Percentiles rank a stretch among this genome's conserved stretches.
These are phyloP conservation scores for Carex pumila DNA, from an alignment of 176 grass and related monocot species.

Conservation along the genomic window DNA sequence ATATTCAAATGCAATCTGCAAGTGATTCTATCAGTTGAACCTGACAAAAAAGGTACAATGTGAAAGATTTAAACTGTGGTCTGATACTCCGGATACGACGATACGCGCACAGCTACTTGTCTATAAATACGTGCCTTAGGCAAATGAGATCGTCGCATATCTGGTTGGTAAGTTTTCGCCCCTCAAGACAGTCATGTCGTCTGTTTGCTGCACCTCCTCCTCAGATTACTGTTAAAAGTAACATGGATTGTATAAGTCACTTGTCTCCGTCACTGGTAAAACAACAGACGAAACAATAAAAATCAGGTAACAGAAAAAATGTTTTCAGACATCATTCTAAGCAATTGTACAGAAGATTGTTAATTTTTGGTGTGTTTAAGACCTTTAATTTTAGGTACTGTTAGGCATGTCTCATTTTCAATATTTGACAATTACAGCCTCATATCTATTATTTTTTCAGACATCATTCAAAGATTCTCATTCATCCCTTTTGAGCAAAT, in stretches of 20 bases:
- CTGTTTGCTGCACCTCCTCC: background rate
- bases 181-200: background rate
- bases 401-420: too few species aligned
- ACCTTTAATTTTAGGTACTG: too few species aligned
- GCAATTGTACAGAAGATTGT: too few species aligned
- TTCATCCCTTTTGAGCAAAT: too few species aligned
- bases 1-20: background rate
- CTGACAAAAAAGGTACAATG: background rate
- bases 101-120: background rate
- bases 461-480: too few species aligned
- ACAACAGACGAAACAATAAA: background rate
- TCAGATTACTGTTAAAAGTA: background rate
- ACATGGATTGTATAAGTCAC: background rate
- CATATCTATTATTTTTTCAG: too few species aligned
- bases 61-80: background rate
- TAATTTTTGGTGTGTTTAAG: too few species aligned
- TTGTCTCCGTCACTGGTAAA: background rate
- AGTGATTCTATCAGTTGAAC: background rate
- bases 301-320: background rate
- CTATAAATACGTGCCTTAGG: background rate
- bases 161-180: background rate
- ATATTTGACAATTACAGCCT: too few species aligned
- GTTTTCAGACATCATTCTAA: background rate
- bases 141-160: background rate
- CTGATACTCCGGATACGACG: background rate